A percentile compares a stretch with the other conserved stretches of the same genome.
These are phyloP conservation scores for Cryptococcus maquisensis DNA, from an alignment of 1,284 basidiomycete genomes.

Conservation along the genomic window DNA sequence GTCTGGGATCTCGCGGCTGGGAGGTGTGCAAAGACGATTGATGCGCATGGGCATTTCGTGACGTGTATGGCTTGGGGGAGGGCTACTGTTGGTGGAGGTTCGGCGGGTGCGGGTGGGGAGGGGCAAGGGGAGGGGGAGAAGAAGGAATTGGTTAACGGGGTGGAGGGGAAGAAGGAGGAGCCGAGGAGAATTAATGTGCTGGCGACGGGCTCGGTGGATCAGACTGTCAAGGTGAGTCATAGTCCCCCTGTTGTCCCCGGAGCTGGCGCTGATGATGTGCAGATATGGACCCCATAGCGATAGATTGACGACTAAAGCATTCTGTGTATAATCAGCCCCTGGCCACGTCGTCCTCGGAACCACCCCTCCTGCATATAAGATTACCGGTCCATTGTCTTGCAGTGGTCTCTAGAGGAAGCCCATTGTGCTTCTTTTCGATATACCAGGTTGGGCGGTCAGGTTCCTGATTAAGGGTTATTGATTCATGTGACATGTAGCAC, in stretches of 20 bases:
- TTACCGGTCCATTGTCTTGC: too few relatives aligned
- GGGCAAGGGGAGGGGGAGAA: slow-evolving; percentile 55
- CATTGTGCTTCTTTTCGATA: too few relatives aligned
- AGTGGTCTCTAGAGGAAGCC: too few relatives aligned
- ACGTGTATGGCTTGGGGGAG: slow-evolving; percentile 77
- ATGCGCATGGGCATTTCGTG: slow-evolving; percentile 82
- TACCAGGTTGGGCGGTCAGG: too few relatives aligned
- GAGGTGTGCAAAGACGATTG: slow-evolving; percentile 76
- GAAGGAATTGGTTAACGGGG: slow-evolving; percentile 9
- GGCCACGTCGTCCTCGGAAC: too few relatives aligned
- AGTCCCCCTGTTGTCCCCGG: not conserved
- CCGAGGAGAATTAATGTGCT: slow-evolving; percentile 3
- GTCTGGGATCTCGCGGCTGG: slow-evolving; percentile 76
- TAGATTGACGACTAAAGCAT: not conserved
- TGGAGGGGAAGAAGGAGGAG: slow-evolving; percentile 12
- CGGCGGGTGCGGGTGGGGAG: slow-evolving; percentile 39
- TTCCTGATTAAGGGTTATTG: too few relatives aligned
- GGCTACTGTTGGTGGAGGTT: slow-evolving; percentile 51
- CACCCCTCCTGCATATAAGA: too few relatives aligned
- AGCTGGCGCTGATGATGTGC: not conserved
- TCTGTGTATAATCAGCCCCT: too few relatives aligned
- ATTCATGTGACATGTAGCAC: too few relatives aligned
- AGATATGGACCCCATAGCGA: slow-evolving; percentile 27
- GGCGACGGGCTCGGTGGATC: slow-evolving; percentile 72
- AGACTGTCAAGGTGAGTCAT: slow-evolving; percentile 52